phyloP scores from a whole-genome alignment of 176 grass and related monocot species.

The Aechmea fasciata region DNA sequence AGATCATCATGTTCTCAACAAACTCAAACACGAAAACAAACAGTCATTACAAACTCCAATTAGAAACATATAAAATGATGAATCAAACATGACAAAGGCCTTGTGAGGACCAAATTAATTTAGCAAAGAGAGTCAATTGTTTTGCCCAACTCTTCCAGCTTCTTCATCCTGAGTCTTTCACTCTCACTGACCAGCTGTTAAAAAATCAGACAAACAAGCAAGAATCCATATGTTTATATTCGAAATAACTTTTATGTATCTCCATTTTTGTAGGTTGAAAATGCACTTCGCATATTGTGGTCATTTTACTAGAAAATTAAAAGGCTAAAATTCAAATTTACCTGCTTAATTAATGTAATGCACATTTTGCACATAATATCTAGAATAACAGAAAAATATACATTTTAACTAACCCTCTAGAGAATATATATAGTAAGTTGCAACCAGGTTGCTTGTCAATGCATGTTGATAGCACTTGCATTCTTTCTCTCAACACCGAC shows the following conservation, averaged over 20 bases:
- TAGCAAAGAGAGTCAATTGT: conserved; percentile 77
- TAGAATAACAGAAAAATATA: too few species aligned
- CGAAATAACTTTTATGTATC: conserved; percentile 14
- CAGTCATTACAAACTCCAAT: neutral
- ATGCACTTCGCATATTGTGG: neutral
- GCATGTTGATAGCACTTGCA: too few species aligned
- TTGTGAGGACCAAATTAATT: neutral
- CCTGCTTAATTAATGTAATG: too few species aligned
- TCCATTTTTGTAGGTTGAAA: neutral
- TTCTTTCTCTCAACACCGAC: too few species aligned
- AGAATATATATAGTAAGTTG: too few species aligned
- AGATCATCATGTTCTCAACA: too few species aligned
- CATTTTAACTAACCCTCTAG: too few species aligned
- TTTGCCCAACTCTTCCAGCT: conserved; percentile 93
- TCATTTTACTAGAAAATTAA: too few species aligned
- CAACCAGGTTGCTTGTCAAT: too few species aligned
- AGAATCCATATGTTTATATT: neutral
- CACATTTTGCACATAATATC: too few species aligned
- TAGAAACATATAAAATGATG: neutral
- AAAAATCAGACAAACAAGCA: conserved; percentile 1
- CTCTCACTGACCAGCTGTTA: conserved; percentile 81
- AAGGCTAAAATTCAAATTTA: too few species aligned
- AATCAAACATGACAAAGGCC: neutral
- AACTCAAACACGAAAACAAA: too few species aligned
- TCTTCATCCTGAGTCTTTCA: conserved; percentile 94